phyloP scores from a whole-genome alignment of 2,329 filamentous ascomycete species.

The Aspergillus carbonarius region DNA sequence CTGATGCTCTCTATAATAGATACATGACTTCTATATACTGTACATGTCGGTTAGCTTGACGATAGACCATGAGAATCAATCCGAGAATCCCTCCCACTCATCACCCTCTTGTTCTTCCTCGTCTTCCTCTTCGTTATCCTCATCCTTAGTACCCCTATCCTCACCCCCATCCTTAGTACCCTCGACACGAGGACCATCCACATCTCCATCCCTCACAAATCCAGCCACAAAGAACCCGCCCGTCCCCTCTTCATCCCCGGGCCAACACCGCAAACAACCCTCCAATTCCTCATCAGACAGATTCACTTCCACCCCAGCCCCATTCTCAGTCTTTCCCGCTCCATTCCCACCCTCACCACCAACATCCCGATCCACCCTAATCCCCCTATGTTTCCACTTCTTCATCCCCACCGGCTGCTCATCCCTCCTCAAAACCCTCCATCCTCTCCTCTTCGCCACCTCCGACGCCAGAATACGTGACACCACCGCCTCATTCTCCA shows the following conservation, averaged over 20 bases:
- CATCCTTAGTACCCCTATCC: conserved; percentile 20
- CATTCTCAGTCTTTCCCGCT: conserved; percentile 9
- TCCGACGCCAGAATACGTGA: conserved; percentile 66
- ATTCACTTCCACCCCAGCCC: conserved; percentile 17
- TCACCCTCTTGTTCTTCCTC: conserved; percentile 34
- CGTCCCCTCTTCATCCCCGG: conserved; percentile 76
- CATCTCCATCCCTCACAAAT: conserved; percentile 65
- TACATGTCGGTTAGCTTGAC: neutral
- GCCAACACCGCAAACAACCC: conserved; percentile 77
- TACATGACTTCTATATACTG: conserved; percentile 3
- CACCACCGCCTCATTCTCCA: conserved; percentile 89
- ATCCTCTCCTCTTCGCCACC: conserved; percentile 66
- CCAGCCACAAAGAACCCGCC: conserved; percentile 97
- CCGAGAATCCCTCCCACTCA: conserved; percentile 48
- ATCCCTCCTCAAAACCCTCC: conserved; percentile 70
- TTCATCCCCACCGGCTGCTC: conserved; percentile 75
- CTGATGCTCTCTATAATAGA: neutral
- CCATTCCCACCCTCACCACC: neutral
- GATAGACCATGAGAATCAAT: conserved; percentile 19
- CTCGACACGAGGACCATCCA: conserved; percentile 26
- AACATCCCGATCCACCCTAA: conserved; percentile 41
- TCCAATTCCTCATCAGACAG: conserved; percentile 57
- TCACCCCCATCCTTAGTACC: conserved; percentile 7
- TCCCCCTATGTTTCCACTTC: conserved; percentile 70
- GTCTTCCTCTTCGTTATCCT: conserved; percentile 18